phyloP scores from a whole-genome alignment of 208 protist species.

The Acanthamoeba lugdunensis region DNA sequence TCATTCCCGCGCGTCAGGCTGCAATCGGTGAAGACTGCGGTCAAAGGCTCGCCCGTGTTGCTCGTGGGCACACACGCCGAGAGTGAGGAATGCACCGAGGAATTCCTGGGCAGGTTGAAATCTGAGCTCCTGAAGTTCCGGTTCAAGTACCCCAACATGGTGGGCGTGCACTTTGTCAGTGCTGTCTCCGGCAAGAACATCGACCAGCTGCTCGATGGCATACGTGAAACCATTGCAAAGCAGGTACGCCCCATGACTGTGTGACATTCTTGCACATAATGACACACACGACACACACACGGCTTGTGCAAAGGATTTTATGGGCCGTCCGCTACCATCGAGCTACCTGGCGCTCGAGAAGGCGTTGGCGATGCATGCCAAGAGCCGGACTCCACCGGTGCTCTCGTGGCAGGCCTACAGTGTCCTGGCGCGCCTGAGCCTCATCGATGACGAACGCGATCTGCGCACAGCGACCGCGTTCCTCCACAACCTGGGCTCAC shows the following conservation, averaged over 20 bases:
- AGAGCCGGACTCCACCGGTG: neutral
- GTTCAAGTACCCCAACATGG: neutral
- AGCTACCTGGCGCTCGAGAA: conserved; percentile 21
- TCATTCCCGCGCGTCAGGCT: conserved; percentile 7
- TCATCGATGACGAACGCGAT: neutral
- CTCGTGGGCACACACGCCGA: conserved; percentile 22
- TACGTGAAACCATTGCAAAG: no score
- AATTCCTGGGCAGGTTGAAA: neutral
- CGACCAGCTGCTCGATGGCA: neutral
- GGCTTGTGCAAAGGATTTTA: neutral
- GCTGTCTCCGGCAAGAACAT: neutral
- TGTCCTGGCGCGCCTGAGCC: neutral
- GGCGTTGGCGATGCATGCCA: neutral
- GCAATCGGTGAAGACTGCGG: neutral
- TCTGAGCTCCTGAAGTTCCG: neutral
- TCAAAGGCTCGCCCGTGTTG: neutral
- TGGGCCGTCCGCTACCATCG: conserved; percentile 34
- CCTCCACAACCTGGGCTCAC: conserved; percentile 40
- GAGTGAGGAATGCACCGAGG: conserved; percentile 27
- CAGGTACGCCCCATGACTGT: no score
- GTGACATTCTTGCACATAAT: no score
- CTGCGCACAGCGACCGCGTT: conserved; percentile 18
- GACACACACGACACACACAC: no score
- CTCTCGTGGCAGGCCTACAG: conserved; percentile 33
- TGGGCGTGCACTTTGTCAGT: conserved; percentile 40